Base-by-base conservation (phyloP, 1,284 basidiomycete genomes). In the Ustilago shanxiensis region DNA sequence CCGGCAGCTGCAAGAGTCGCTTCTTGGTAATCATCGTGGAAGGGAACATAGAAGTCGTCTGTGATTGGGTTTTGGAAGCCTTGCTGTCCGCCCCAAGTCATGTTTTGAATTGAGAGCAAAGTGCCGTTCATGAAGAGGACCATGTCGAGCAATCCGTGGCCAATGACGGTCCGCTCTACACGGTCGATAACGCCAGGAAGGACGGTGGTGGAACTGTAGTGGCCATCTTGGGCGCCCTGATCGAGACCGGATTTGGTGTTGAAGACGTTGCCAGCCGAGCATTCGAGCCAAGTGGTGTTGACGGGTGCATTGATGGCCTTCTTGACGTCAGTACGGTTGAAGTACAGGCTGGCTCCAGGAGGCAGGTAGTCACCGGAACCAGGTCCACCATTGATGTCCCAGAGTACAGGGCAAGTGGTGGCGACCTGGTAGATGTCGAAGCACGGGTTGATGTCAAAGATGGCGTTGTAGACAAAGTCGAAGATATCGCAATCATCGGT, bases 51-150 rank as follows among this genome's bases (percentile, higher is more conserved):
- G n/a, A 77, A 72, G n/a, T 68, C 62, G 3, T 67, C 60, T 13
- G 54, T 75, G n/a, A 79, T 74, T 13, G 61, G 65, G 2, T 55
- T 54, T 44, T 80, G 77, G 76, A 86, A 85, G 28, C 85, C 85
- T 70, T 81, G 83, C 28, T 60, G 29, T 7, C 78, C 77, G 9
- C 73, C 67, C 83, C 83, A 86, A 18, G 84, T 85, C 78, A 81
- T 79, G 71, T 85, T 85, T 49, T 84, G 83, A 52, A 85, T 81
- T 11, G 65, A 66, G 7, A 85, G 77, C 1, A 74, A 53, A 0
- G 70, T 72, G 11, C 83, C 83, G 52, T 83, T 82, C 22, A 79
- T 63, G 16, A 83, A 61, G 13, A 83, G 71, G 7, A 83, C 57
- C 61, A 68, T 74, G 65, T 85, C 82, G 39, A 72, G 74, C 49